Evolutionary conservation across 352 stramenopile genomes (phyloP).

Genomic region (Phytophthora nicotianae): DNA sequence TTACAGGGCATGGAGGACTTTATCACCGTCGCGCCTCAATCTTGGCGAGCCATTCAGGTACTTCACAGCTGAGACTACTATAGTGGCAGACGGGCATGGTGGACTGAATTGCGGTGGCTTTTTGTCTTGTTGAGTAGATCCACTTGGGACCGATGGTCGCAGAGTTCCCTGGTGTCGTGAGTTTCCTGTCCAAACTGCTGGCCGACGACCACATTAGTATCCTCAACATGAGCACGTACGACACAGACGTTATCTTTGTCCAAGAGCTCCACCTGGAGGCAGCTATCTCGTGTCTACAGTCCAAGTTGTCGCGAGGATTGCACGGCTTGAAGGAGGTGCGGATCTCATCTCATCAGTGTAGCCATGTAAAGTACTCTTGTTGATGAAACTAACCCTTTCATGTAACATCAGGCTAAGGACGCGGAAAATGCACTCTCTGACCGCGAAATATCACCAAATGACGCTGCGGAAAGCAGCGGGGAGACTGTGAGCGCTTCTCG

Average conservation of each 20-base stretch:
- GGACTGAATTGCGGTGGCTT: constrained; percentile 6
- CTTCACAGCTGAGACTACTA: constrained; percentile 1
- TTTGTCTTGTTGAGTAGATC: constrained; percentile 52
- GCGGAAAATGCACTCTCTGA: constrained; percentile 48
- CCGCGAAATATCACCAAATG: constrained; percentile 27
- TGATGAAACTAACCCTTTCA: background rate
- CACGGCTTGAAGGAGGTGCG: constrained; percentile 81
- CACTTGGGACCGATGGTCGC: constrained; percentile 86
- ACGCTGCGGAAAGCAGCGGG: constrained; percentile 21
- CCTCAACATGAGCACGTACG: constrained; percentile 92
- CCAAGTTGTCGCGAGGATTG: constrained; percentile 77
- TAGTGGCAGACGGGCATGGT: constrained; percentile 9
- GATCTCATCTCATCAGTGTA: background rate
- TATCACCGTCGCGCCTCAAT: constrained; percentile 72
- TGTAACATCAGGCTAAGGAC: constrained; percentile 54
- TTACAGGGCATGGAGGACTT: constrained; percentile 65
- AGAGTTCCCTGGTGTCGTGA: constrained; percentile 85
- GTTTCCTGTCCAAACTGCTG: constrained; percentile 85
- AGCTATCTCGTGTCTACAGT: constrained; percentile 78
- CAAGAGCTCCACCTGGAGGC: constrained; percentile 69
- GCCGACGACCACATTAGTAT: constrained; percentile 88
- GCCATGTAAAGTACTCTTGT: background rate
- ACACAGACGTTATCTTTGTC: constrained; percentile 90
- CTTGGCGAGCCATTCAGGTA: constrained; percentile 84
- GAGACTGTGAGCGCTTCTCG: constrained; percentile 23